Conservation (phyloP, 495 filamentous ascomycete species). For the Pseudevernia furfuracea region DNA sequence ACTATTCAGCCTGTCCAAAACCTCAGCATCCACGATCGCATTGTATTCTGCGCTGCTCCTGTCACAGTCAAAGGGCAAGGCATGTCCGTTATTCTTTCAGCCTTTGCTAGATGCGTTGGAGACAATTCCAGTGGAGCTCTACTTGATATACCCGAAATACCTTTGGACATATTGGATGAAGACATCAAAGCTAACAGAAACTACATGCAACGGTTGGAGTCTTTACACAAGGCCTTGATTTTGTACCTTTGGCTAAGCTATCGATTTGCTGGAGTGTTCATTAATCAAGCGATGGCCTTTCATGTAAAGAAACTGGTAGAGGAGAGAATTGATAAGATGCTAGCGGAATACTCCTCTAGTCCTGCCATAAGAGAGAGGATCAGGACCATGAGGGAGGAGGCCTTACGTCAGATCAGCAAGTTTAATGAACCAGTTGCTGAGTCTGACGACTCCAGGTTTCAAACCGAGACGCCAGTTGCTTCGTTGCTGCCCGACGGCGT, state of each 20-base stretch:
- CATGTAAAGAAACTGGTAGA: constrained; percentile 77
- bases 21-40: constrained; percentile 61
- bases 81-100: constrained; percentile 38
- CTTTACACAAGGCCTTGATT: constrained; percentile 71
- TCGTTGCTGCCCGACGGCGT: neutral
- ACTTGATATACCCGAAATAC: constrained; percentile 53
- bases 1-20: constrained; percentile 56
- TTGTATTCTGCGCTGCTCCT: constrained; percentile 69
- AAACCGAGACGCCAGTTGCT: constrained; percentile 4
- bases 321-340: constrained; percentile 59
- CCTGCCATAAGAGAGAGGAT: constrained; percentile 35
- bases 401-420: constrained; percentile 17
- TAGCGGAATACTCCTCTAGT: constrained; percentile 50
- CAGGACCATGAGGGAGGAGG: constrained; percentile 20
- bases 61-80: constrained; percentile 33
- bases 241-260: constrained; percentile 82
- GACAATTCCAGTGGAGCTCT: constrained; percentile 54
- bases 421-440: constrained; percentile 6
- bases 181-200: constrained; percentile 36
- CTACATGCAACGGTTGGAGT: constrained; percentile 60
- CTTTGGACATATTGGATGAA: constrained; percentile 60
- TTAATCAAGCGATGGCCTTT: constrained; percentile 64
- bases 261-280: constrained; percentile 68
- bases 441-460: constrained; percentile 1
- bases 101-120: constrained; percentile 61